Evolutionary conservation across 768 basidiomycete genomes (phyloP).

Genomic region (Saitozyma podzolica): DNA sequence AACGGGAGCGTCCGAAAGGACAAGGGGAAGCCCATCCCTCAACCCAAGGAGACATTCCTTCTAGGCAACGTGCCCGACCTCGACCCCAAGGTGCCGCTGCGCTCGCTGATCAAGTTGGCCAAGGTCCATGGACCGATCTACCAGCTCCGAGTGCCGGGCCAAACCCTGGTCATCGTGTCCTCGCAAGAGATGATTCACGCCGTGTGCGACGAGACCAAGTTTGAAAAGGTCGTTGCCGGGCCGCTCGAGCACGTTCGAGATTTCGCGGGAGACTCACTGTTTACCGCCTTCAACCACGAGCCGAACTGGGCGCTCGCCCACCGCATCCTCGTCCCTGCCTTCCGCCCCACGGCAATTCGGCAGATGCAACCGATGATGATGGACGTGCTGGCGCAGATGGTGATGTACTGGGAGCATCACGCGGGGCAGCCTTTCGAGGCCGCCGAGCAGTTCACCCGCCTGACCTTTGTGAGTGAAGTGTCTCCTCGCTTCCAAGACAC

Average conservation of each 20-base stretch:
- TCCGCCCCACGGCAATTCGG: slow-evolving; percentile 56
- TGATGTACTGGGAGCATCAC: background rate
- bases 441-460: background rate
- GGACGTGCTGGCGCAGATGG: slow-evolving; percentile 55
- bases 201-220: background rate
- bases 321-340: slow-evolving; percentile 56
- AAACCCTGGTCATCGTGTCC: background rate
- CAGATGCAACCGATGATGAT: slow-evolving; percentile 60
- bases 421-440: background rate
- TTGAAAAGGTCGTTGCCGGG: background rate
- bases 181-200: background rate
- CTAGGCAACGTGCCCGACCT: too few species aligned
- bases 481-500: too few species aligned
- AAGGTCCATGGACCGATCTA: too few species aligned
- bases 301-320: slow-evolving; percentile 54
- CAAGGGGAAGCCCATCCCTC: too few species aligned
- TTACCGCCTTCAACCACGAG: slow-evolving; percentile 55
- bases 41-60: too few species aligned
- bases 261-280: slow-evolving; percentile 24
- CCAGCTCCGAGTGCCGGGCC: background rate
- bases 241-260: background rate
- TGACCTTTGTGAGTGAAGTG: slow-evolving; percentile 15
- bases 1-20: too few species aligned
- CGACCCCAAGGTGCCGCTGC: too few species aligned
- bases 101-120: too few species aligned